A percentile compares a stretch with the other conserved stretches of the same genome.
These are phyloP conservation scores for Tylopilus intermedius DNA, from an alignment of 768 basidiomycete species.

Conservation along the genomic window DNA sequence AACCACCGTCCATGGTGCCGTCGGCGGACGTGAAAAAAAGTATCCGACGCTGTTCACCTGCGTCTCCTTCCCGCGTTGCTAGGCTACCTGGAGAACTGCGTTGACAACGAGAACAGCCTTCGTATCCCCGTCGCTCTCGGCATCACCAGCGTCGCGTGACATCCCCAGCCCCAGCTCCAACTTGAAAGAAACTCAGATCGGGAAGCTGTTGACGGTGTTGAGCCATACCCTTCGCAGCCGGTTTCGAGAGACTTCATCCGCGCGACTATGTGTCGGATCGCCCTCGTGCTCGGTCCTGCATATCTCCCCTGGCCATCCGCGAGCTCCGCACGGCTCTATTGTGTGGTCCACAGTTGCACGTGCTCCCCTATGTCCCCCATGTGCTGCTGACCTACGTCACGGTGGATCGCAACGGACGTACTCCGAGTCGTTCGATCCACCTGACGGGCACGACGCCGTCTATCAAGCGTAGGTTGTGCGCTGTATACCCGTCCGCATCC, in stretches of 20 bases:
- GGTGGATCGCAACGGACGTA: conserved; percentile 10
- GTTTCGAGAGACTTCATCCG: conserved; percentile 68
- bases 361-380: too few relatives aligned
- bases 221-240: conserved; percentile 89
- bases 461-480: conserved; percentile 64
- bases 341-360: conserved; percentile 46
- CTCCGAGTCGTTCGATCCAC: conserved; percentile 8
- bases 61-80: conserved; percentile 78
- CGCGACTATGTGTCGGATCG: conserved; percentile 59
- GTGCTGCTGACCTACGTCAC: too few relatives aligned
- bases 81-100: conserved; percentile 74
- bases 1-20: neutral
- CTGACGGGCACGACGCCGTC: conserved; percentile 40
- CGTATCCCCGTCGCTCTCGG: conserved; percentile 88
- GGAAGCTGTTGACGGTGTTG: conserved; percentile 74
- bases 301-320: too few relatives aligned
- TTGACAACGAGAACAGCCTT: conserved; percentile 77
- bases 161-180: conserved; percentile 47
- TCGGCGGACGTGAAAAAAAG: conserved; percentile 29
- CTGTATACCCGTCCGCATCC: conserved; percentile 69
- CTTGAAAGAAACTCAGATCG: conserved; percentile 61
- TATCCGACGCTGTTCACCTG: conserved; percentile 71
- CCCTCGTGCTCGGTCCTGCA: conserved; percentile 17
- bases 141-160: conserved; percentile 75
- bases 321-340: conserved; percentile 46